phyloP scores from a whole-genome alignment of 140 eudicot species.

The Anethum foeniculum region DNA sequence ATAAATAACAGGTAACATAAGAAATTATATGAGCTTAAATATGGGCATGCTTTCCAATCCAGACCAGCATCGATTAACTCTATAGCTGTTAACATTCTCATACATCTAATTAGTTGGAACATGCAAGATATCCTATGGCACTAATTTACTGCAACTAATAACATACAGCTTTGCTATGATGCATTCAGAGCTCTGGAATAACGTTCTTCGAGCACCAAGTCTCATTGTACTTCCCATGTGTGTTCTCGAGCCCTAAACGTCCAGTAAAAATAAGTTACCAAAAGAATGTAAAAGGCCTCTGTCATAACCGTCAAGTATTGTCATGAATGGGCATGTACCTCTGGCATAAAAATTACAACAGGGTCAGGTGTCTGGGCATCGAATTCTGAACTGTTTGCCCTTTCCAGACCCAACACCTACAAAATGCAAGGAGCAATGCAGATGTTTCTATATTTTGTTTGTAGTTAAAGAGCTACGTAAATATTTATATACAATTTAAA shows the following conservation, averaged over 20 bases:
- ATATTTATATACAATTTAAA: not conserved
- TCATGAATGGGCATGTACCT: conserved; percentile 24
- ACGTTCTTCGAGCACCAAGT: conserved; percentile 47
- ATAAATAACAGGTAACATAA: not conserved
- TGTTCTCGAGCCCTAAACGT: conserved; percentile 44
- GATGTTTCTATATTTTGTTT: not conserved
- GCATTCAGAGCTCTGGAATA: conserved; percentile 43
- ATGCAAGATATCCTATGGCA: not conserved
- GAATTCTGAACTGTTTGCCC: conserved; percentile 49
- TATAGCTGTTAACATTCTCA: not conserved
- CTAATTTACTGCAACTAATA: not conserved
- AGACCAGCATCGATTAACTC: not conserved
- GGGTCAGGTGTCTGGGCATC: conserved; percentile 35
- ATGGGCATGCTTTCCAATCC: not conserved
- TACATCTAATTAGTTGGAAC: not conserved
- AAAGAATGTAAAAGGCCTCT: not conserved
- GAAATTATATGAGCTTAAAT: not conserved
- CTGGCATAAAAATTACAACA: conserved; percentile 55
- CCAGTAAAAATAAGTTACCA: not conserved
- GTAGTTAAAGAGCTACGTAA: not conserved
- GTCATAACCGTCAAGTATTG: not conserved
- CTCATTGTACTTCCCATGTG: conserved; percentile 64
- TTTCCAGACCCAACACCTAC: conserved; percentile 69
- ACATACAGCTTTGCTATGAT: conserved; percentile 47
- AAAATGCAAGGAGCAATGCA: not conserved